Conservation (phyloP, 306 rosid genomes). For the Elaeagnus macrophylla region DNA sequence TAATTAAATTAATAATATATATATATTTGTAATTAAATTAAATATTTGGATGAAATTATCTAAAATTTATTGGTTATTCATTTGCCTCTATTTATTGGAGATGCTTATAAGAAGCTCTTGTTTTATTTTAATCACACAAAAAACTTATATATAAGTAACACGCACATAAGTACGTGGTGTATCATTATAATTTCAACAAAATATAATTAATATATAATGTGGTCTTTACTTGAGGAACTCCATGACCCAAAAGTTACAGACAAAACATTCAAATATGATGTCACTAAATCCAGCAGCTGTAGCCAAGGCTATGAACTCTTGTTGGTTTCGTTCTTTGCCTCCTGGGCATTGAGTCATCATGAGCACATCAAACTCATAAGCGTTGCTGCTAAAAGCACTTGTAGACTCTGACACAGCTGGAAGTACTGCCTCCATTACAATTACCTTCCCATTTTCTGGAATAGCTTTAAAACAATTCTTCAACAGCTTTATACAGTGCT, state of each 20-base stretch:
- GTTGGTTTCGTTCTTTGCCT: constrained; percentile 42
- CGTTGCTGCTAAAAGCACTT: constrained; percentile 3
- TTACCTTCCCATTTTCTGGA: constrained; percentile 46
- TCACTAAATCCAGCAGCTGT: constrained; percentile 43
- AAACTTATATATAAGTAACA: no score
- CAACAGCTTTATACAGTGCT: constrained; percentile 25
- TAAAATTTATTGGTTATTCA: no score
- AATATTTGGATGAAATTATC: no score
- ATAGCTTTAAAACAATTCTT: constrained; percentile 40
- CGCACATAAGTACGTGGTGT: no score
- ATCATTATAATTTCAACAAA: no score
- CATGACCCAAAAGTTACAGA: constrained; percentile 35
- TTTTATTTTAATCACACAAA: no score
- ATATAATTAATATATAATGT: no score
- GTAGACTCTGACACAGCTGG: constrained; percentile 22
- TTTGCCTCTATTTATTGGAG: no score
- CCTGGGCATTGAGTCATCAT: constrained; percentile 45
- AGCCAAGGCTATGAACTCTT: constrained; percentile 36
- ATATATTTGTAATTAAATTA: no score
- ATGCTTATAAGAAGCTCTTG: no score
- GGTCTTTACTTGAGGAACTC: constrained; percentile 56
- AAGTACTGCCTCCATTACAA: constrained; percentile 34
- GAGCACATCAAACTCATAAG: constrained; percentile 17
- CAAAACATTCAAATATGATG: constrained; percentile 28
- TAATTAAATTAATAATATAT: no score